These are phyloP conservation scores for Fusarium sp. DNA, from an alignment of 2,329 filamentous ascomycete genomes.

Conservation along the genomic window DNA sequence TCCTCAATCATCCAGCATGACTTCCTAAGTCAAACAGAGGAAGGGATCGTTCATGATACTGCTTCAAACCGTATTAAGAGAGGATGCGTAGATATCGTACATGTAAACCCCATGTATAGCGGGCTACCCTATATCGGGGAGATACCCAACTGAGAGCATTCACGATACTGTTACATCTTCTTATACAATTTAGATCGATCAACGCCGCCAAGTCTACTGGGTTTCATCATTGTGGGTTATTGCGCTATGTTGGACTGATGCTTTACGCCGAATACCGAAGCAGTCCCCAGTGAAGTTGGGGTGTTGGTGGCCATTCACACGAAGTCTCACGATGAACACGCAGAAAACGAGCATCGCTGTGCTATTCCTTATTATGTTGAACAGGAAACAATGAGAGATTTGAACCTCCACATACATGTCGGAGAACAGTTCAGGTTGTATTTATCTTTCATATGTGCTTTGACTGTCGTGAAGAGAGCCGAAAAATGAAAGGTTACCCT, in stretches of 20 bases:
- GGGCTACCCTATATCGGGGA: not conserved
- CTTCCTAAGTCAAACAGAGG: too few species aligned
- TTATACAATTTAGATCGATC: not conserved
- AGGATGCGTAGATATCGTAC: not conserved
- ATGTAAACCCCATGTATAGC: not conserved
- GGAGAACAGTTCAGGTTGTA: not conserved
- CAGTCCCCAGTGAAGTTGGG: too few species aligned
- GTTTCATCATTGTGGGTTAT: too few species aligned
- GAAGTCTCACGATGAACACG: too few species aligned
- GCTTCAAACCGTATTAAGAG: not conserved
- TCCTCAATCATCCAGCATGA: too few species aligned
- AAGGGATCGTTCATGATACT: accelerated
- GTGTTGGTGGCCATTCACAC: too few species aligned
- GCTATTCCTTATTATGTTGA: too few species aligned
- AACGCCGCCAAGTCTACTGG: too few species aligned
- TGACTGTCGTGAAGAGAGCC: not conserved
- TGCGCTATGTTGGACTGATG: too few species aligned
- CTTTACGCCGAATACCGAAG: too few species aligned
- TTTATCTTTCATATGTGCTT: not conserved
- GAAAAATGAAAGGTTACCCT: not conserved
- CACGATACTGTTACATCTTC: not conserved
- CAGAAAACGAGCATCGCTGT: too few species aligned
- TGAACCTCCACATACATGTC: accelerated
- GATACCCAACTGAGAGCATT: not conserved
- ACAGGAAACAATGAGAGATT: too few species aligned